Evolutionary conservation across 2,329 filamentous ascomycete genomes (phyloP), one percentile per base, ranked within the genome.

Genomic region (Colletotrichum australisinense): DNA sequence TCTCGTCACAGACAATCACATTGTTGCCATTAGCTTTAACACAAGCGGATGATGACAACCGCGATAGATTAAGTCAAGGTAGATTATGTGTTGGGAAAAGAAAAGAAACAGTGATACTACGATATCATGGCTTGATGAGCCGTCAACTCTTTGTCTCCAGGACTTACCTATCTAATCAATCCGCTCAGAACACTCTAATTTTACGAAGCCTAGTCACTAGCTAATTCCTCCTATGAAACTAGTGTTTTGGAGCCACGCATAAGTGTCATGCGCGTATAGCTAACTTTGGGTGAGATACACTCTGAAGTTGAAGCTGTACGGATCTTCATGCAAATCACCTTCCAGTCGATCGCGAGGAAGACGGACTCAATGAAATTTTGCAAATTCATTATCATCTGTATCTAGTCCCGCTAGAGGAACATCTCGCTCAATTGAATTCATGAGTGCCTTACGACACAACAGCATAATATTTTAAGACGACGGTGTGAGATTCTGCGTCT

Each of bases 401-500:
- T 55, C 52, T 55, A 28, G 22, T 24, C 52, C 22, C 6, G 11
- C 24, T 26, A 55, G 52, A 49, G 22, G 14, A 55, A 55, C 24
- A 55, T 26, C 2, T 12, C 52, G 12, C 22, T 55, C 9, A 26
- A 12, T 11, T 14, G 26, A 56, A 19, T 22, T 49, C 42, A 49
- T 49, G 42, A 22, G n/a, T 22, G 8, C 8, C 42, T 11, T 49
- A 4, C 11, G 2, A 9, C 42, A 49, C 19, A 22, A n/a, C 5
- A 9, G 3, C 38, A 7, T 42, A 7, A 42, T 49, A 8, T 8
- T 22, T n/a, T 49, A 28, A 14, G 67, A 60, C 6, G 22, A 9
- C 19, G 60, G 22, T 9, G 26, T 19, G 11, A 71, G 71, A 14
- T 71, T 73, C 35, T 73, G 71, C 12, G 62, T 58, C 62, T 66